Evolutionary conservation across 306 rosid species (phyloP).

Genomic region (Sechiopsis laciniata): DNA sequence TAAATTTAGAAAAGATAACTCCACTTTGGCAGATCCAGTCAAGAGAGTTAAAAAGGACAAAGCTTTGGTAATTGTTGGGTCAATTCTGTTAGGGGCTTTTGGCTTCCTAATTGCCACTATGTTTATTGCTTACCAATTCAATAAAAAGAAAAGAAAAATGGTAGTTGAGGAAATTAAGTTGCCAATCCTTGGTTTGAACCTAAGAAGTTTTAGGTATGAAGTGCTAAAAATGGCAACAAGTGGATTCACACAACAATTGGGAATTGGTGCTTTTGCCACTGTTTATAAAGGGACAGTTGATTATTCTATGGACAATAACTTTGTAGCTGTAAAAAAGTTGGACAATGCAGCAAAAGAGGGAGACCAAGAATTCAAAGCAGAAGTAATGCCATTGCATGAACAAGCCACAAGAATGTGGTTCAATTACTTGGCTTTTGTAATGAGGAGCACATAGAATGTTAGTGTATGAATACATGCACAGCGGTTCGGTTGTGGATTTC

Average conservation of each 20-base stretch:
- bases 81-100: slow-evolving; percentile 39
- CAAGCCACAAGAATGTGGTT: slow-evolving; percentile 32
- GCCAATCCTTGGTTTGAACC: slow-evolving; percentile 13
- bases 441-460: slow-evolving; percentile 27
- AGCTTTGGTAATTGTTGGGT: slow-evolving; percentile 26
- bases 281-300: too few species aligned
- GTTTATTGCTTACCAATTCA: slow-evolving; percentile 20
- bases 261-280: too few species aligned
- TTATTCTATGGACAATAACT: background rate
- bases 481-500: slow-evolving; percentile 24
- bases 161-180: background rate
- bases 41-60: slow-evolving; percentile 14
- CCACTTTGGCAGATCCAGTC: background rate
- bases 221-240: slow-evolving; percentile 26
- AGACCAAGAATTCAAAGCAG: slow-evolving; percentile 37
- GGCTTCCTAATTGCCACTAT: slow-evolving; percentile 30
- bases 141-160: background rate
- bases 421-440: slow-evolving; percentile 25
- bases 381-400: slow-evolving; percentile 29
- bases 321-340: slow-evolving; percentile 40
- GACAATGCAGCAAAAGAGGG: slow-evolving; percentile 31
- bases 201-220: slow-evolving; percentile 21
- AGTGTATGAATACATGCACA: slow-evolving; percentile 29
- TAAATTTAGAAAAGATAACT: slow-evolving; percentile 39
- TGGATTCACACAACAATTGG: slow-evolving; percentile 30